Base-by-base conservation (phyloP, 2,329 filamentous ascomycete species). In the Gnomoniopsis smithogilvyi region DNA sequence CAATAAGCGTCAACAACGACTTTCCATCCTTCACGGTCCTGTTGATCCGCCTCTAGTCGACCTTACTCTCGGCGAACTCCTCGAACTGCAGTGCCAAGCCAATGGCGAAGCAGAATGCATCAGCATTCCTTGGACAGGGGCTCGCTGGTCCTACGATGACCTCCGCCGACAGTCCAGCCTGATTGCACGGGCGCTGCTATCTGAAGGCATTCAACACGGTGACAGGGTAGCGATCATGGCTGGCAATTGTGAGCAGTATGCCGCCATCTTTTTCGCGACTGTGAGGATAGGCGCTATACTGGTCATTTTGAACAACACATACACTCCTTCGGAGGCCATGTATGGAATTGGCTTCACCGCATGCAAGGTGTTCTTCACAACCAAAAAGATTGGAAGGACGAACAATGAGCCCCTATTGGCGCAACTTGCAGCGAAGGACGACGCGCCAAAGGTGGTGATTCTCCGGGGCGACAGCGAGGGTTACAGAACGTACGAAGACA, bases 221-320 rank as follows among this genome's bases (percentile, higher is more conserved):
- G 89, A 92, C 69, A 80, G 88, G 15, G 80, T 92, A 30, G 89
- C 85, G 33, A 87, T 93, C 64, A 91, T 92, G 86, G 88, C 89
- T 73, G 67, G 92, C 76, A 75, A 96, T 83, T 77, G 92, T 79
- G 75, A 96, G 82, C 80, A 96, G 83, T 94, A 94, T 85, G 73
- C 89, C 33, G 81, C 88, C 2, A 80, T 91, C 17, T 90, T 91
- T 77, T 91, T 92, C 64, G 88, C 87, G 3, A 87, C 85, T 12
- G 85, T 86, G 45, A 80, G 84, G 50, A 80, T 89, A 19, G 87
- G 87, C 11, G 86, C 82, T 50, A 85, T 89, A 49, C 77, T 92
- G 54, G 89, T 92, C 30, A 91, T 92, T 48, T 76, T 93, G 64
- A 93, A 93, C 75, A 93, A 92, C 73, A 93, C 89, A 0, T 93